Evolutionary conservation across 1,284 basidiomycete genomes (phyloP).

Genomic region (Boletus mariae): DNA sequence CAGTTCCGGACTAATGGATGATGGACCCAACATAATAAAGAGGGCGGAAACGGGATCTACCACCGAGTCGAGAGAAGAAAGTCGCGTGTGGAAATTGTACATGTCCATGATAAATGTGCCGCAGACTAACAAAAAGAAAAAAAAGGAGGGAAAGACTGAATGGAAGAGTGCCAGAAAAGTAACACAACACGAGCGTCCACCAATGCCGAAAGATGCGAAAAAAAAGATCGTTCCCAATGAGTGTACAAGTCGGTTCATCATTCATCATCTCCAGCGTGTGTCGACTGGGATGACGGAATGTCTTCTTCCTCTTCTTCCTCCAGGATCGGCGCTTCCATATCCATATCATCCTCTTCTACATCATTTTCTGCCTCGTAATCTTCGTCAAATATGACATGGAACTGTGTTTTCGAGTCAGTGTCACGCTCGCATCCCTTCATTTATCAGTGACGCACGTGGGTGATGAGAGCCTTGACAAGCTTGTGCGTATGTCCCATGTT

Average conservation of each 20-base stretch:
- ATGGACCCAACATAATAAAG: slow-evolving; percentile 11
- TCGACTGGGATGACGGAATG: slow-evolving; percentile 28
- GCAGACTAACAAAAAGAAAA: slow-evolving; percentile 4
- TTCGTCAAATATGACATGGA: slow-evolving; percentile 50
- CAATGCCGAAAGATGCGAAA: slow-evolving; percentile 9
- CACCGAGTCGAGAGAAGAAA: neutral
- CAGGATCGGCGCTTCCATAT: slow-evolving; percentile 45
- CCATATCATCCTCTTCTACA: slow-evolving; percentile 38
- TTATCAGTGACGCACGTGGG: slow-evolving; percentile 52
- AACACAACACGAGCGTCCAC: slow-evolving; percentile 25
- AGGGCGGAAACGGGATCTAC: neutral
- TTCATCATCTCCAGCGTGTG: slow-evolving; percentile 21
- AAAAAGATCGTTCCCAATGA: slow-evolving; percentile 15
- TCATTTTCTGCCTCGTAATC: slow-evolving; percentile 42
- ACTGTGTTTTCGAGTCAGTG: slow-evolving; percentile 29
- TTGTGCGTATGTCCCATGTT: slow-evolving; percentile 76
- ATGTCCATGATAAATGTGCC: slow-evolving; percentile 34
- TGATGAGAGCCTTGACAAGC: slow-evolving; percentile 73
- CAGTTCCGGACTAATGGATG: slow-evolving; percentile 22
- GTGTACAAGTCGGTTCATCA: slow-evolving; percentile 15
- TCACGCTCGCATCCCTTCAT: neutral
- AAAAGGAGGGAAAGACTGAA: neutral
- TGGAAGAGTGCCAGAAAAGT: neutral
- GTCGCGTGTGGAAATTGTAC: slow-evolving; percentile 13
- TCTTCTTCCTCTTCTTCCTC: slow-evolving; percentile 47